These are phyloP conservation scores for Lasiodiplodia theobromae DNA, from an alignment of 2,329 filamentous ascomycete species.

Conservation along the genomic window DNA sequence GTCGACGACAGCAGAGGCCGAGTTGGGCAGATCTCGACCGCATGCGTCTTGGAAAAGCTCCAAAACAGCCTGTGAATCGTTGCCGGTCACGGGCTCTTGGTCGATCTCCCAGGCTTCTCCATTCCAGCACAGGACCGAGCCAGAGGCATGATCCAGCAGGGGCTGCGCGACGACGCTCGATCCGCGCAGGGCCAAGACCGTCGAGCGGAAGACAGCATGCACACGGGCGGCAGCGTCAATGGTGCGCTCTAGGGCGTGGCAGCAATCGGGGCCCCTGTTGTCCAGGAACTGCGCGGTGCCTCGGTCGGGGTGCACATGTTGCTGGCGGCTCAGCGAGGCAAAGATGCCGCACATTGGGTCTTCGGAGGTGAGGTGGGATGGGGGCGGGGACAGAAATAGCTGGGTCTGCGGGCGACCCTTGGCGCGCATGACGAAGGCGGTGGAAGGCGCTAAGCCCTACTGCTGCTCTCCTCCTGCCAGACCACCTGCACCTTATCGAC, in stretches of 20 bases:
- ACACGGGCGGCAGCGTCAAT: constrained; percentile 31
- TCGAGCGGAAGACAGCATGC: constrained; percentile 74
- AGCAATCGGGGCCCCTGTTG: constrained; percentile 45
- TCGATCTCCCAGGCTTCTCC: constrained; percentile 89
- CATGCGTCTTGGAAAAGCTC: constrained; percentile 57
- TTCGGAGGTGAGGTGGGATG: constrained; percentile 9
- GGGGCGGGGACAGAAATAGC: not conserved
- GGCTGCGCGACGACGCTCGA: constrained; percentile 76
- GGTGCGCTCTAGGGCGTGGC: constrained; percentile 33
- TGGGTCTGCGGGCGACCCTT: not conserved
- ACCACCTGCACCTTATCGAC: constrained; percentile 21
- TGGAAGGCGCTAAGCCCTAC: constrained; percentile 27
- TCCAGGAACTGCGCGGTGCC: constrained; percentile 39
- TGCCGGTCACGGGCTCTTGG: constrained; percentile 67
- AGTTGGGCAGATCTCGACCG: not conserved
- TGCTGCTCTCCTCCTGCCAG: constrained; percentile 5
- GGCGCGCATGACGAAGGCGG: constrained; percentile 25
- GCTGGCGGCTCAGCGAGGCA: constrained; percentile 53
- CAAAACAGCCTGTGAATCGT: constrained; percentile 79
- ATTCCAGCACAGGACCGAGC: constrained; percentile 90
- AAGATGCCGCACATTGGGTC: constrained; percentile 57
- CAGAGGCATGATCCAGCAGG: constrained; percentile 62
- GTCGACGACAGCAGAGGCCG: constrained; percentile 32
- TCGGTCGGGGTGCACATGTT: constrained; percentile 36
- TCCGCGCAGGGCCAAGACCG: constrained; percentile 89